Conservation (phyloP, 2,329 filamentous ascomycete species). For the Cadophora gregata region DNA sequence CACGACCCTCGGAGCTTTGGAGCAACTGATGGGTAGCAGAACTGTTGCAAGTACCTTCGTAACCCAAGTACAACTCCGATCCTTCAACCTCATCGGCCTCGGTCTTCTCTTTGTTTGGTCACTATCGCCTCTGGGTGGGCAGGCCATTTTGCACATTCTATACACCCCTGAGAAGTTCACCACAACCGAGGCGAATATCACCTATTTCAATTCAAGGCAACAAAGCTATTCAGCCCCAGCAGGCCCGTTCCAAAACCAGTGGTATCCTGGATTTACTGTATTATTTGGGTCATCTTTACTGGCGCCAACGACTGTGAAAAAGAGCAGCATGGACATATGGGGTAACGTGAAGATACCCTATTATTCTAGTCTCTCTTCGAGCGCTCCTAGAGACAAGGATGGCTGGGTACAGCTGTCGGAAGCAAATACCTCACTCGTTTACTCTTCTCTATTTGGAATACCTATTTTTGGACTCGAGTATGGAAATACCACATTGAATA, state of each 20-base stretch:
- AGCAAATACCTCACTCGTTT: conserved; percentile 26
- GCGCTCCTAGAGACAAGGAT: conserved; percentile 21
- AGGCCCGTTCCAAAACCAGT: conserved; percentile 26
- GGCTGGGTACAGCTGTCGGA: conserved; percentile 31
- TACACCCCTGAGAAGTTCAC: conserved; percentile 27
- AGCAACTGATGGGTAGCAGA: conserved; percentile 44
- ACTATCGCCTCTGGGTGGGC: conserved; percentile 44
- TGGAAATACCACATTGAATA: conserved; percentile 33
- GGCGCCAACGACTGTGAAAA: conserved; percentile 33
- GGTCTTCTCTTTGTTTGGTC: conserved; percentile 41
- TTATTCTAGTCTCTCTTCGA: conserved; percentile 28
- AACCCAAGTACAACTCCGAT: conserved; percentile 40
- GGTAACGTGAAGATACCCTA: conserved; percentile 43
- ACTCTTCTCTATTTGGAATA: conserved; percentile 37
- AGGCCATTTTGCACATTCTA: conserved; percentile 40
- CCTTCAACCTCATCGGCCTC: conserved; percentile 39
- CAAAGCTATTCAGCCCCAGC: conserved; percentile 33
- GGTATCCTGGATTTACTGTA: conserved; percentile 32
- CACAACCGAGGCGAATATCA: conserved; percentile 24
- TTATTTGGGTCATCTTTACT: conserved; percentile 35
- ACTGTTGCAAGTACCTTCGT: conserved; percentile 40
- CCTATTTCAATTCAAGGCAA: conserved; percentile 35
- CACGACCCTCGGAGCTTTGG: conserved; percentile 38
- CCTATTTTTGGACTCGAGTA: conserved; percentile 28
- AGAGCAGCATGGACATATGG: conserved; percentile 39